Evolutionary conservation across 495 filamentous ascomycete genomes (phyloP).

Genomic region (Daldinia decipiens): DNA sequence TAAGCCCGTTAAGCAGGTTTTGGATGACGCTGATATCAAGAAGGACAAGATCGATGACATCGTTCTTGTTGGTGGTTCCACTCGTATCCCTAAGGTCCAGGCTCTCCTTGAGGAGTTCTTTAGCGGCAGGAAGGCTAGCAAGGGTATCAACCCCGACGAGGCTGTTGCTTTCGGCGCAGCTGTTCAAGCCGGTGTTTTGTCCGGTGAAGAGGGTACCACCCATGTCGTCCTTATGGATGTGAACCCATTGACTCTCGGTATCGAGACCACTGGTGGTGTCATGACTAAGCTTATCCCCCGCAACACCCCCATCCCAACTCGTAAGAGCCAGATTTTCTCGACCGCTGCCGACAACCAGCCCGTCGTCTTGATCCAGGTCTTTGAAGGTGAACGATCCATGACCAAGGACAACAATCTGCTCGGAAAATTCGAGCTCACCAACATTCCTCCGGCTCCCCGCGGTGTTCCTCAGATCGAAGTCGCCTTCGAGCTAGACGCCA

Average conservation of each 20-base stretch:
- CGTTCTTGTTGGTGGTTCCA: slow-evolving; percentile 90
- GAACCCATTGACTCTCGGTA: slow-evolving; percentile 97
- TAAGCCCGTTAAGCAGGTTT: slow-evolving; percentile 97
- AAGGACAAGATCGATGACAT: slow-evolving; percentile 89
- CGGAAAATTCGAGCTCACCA: slow-evolving; percentile 97
- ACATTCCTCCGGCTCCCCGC: slow-evolving; percentile 92
- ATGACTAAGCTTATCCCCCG: slow-evolving; percentile 98
- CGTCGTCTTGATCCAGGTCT: slow-evolving; percentile 96
- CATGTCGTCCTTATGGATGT: slow-evolving; percentile 95
- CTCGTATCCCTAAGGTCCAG: slow-evolving; percentile 97
- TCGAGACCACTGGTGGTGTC: slow-evolving; percentile 97
- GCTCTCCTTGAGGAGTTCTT: slow-evolving; percentile 96
- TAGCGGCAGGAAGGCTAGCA: slow-evolving; percentile 91
- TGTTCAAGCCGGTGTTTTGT: slow-evolving; percentile 95
- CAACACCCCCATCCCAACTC: slow-evolving; percentile 94
- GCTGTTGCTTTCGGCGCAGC: slow-evolving; percentile 97
- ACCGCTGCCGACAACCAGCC: slow-evolving; percentile 98
- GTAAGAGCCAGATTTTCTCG: slow-evolving; percentile 98
- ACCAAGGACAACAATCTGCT: slow-evolving; percentile 97
- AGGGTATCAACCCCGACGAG: slow-evolving; percentile 99
- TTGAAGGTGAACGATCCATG: slow-evolving; percentile 94
- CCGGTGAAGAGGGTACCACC: slow-evolving; percentile 81
- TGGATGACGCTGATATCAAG: slow-evolving; percentile 91
- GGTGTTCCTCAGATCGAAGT: slow-evolving; percentile 98
- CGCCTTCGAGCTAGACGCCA: slow-evolving; percentile 96